Percentiles rank a stretch among this genome's conserved stretches.
phyloP scores from a whole-genome alignment of 2,329 filamentous ascomycete species.

The Epichloe elymi region DNA sequence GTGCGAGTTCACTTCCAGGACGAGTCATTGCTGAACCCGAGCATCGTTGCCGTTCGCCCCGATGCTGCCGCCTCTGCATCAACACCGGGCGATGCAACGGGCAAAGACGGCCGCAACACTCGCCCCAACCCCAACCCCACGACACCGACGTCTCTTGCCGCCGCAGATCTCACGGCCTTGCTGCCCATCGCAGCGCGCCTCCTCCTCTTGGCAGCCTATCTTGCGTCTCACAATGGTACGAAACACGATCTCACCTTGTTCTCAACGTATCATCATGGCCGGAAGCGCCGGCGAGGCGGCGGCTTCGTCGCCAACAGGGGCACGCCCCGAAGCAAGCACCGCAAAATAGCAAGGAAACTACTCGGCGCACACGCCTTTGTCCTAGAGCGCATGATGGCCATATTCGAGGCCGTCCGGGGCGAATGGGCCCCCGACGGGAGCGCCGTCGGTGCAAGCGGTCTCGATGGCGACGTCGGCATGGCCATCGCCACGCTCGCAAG shows the following conservation, averaged over 20 bases:
- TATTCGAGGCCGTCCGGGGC: constrained; percentile 52
- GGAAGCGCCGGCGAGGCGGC: constrained; percentile 36
- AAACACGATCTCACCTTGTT: constrained; percentile 64
- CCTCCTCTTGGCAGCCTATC: constrained; percentile 63
- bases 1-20: constrained; percentile 58
- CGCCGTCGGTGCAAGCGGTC: constrained; percentile 16
- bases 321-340: constrained; percentile 35
- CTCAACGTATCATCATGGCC: constrained; percentile 51
- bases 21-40: constrained; percentile 55
- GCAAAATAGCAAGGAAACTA: constrained; percentile 64
- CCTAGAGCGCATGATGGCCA: constrained; percentile 65
- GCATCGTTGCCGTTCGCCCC: constrained; percentile 33
- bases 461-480: constrained; percentile 46
- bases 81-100: background rate
- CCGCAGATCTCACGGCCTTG: constrained; percentile 36
- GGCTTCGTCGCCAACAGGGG: constrained; percentile 22
- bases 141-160: background rate
- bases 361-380: constrained; percentile 67
- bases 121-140: background rate
- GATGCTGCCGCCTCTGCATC: background rate
- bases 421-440: constrained; percentile 33
- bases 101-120: background rate
- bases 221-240: constrained; percentile 67
- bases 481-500: constrained; percentile 61
- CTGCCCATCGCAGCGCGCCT: constrained; percentile 63